These are phyloP conservation scores for Themeda triandra DNA, from an alignment of 176 grass and related monocot genomes.

Conservation along the genomic window DNA sequence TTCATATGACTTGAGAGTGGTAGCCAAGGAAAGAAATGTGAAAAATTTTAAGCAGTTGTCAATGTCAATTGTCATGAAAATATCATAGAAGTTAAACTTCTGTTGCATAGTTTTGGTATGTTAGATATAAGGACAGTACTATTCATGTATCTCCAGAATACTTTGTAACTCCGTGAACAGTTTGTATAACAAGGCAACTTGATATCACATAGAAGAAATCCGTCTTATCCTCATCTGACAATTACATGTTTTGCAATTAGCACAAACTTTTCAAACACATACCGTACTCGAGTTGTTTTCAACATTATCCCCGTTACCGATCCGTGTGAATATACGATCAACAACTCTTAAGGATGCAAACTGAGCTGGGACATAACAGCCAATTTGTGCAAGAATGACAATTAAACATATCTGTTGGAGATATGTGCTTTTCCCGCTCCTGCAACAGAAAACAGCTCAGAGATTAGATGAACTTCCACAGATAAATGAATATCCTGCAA, in stretches of 20 bases:
- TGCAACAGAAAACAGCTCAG: slow-evolving; percentile 39
- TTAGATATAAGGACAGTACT: background rate
- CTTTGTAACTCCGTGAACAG: background rate
- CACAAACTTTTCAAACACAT: slow-evolving; percentile 23
- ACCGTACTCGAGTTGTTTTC: slow-evolving; percentile 96
- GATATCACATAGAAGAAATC: background rate
- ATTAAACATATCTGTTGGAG: slow-evolving; percentile 97
- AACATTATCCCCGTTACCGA: slow-evolving; percentile 75
- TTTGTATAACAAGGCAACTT: slow-evolving; percentile 10
- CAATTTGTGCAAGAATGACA: slow-evolving; percentile 91
- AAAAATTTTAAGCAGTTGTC: background rate
- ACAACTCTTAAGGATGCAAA: slow-evolving; percentile 88
- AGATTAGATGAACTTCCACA: slow-evolving; percentile 25
- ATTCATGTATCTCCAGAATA: background rate
- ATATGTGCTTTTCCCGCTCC: slow-evolving; percentile 99
- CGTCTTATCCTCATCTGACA: background rate
- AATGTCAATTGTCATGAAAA: background rate
- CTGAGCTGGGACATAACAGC: slow-evolving; percentile 90
- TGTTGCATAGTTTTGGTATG: background rate
- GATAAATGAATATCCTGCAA: slow-evolving; percentile 17
- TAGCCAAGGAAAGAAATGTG: background rate
- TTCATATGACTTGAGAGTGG: background rate
- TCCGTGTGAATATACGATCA: slow-evolving; percentile 92
- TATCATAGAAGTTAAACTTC: background rate
- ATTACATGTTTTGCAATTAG: slow-evolving; percentile 4